phyloP scores from a whole-genome alignment of 345 rosid species.

The Bruguiera gymnorhiza region DNA sequence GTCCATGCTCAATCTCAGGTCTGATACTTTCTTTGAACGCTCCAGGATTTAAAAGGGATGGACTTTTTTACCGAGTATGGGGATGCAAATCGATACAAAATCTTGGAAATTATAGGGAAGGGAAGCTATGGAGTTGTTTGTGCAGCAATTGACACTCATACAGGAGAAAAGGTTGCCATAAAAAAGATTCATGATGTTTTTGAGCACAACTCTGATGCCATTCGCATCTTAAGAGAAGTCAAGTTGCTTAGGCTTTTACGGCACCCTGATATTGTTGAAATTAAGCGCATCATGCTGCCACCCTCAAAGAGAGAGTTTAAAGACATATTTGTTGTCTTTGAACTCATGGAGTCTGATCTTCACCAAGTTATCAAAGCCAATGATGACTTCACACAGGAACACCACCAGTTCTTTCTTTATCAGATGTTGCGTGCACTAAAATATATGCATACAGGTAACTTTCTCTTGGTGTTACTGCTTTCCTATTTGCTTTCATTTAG shows the following conservation, averaged over 20 bases:
- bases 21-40: background rate
- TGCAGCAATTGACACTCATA: constrained; percentile 91
- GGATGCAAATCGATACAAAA: constrained; percentile 85
- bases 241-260: constrained; percentile 84
- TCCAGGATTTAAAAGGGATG: constrained; percentile 64
- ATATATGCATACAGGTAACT: constrained; percentile 92
- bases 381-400: constrained; percentile 93
- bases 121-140: constrained; percentile 99
- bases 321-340: constrained; percentile 93
- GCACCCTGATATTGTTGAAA: constrained; percentile 94
- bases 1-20: background rate
- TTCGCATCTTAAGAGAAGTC: constrained; percentile 85
- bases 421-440: constrained; percentile 98
- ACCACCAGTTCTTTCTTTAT: constrained; percentile 95
- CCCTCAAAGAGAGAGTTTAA: constrained; percentile 91
- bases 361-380: constrained; percentile 98
- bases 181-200: constrained; percentile 89
- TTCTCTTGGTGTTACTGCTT: background rate
- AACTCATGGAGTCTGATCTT: constrained; percentile 99
- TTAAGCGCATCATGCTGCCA: constrained; percentile 89
- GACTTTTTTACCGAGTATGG: constrained; percentile 96
- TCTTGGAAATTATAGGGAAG: constrained; percentile 87
- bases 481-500: background rate
- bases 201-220: constrained; percentile 86
- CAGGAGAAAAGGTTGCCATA: constrained; percentile 89